phyloP scores from a whole-genome alignment of 306 rosid genomes.

The Fragaria iinumae region DNA sequence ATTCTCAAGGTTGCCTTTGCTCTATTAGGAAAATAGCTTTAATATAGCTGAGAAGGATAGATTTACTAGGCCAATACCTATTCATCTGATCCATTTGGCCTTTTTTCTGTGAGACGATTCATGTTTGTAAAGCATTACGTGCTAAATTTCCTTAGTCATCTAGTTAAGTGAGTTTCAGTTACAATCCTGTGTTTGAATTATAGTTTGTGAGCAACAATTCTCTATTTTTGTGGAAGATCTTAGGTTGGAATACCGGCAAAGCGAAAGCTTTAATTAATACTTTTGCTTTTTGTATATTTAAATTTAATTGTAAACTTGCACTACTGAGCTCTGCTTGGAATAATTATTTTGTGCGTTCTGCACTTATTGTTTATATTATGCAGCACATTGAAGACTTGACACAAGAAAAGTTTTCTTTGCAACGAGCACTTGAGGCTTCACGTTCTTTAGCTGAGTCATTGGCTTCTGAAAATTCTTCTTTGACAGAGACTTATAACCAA shows the following conservation, averaged over 20 bases:
- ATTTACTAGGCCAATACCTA: not conserved
- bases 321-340: constrained; percentile 3
- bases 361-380: constrained; percentile 20
- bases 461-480: constrained; percentile 94
- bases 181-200: not conserved
- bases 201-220: not conserved
- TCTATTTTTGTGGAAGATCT: not conserved
- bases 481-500: constrained; percentile 84
- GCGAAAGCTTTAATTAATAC: not conserved
- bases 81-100: not conserved
- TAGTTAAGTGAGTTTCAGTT: constrained; percentile 1
- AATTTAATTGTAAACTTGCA: not conserved
- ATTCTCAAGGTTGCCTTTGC: not conserved
- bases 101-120: not conserved
- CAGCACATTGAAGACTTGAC: constrained; percentile 99
- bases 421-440: constrained; percentile 86
- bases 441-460: constrained; percentile 76
- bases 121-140: not conserved
- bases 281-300: not conserved
- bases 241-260: not conserved
- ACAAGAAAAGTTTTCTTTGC: constrained; percentile 84
- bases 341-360: not conserved
- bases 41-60: not conserved
- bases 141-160: not conserved
- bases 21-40: not conserved